Evolutionary conservation across 192 early-diverging fungal genomes (phyloP).

Genomic region (Jimgerdemannia flammicorona): DNA sequence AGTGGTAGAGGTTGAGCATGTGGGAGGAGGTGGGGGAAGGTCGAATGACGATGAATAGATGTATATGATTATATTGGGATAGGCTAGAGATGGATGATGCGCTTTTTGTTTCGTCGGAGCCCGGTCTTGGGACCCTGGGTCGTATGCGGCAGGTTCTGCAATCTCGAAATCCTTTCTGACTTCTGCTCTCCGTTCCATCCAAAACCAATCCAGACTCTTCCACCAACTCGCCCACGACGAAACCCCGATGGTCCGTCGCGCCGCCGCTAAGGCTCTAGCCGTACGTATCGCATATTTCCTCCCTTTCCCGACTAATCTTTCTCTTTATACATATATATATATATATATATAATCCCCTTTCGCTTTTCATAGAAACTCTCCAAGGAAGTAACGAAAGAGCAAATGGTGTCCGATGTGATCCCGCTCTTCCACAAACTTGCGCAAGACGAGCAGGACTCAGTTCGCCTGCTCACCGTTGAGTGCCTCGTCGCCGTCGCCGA

Average conservation of each 20-base stretch:
- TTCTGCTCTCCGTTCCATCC: conserved; percentile 3
- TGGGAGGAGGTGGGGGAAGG: neutral
- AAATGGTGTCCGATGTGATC: conserved; percentile 82
- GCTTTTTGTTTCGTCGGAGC: too few species aligned
- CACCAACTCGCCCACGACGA: conserved; percentile 86
- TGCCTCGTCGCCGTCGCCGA: conserved; percentile 87
- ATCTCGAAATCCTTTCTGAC: neutral
- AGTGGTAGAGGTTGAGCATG: neutral
- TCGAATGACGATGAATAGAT: too few species aligned
- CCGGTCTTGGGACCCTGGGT: too few species aligned
- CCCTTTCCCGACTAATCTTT: too few species aligned
- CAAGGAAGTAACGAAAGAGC: conserved; percentile 66
- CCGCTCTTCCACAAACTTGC: conserved; percentile 86
- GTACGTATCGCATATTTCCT: conserved; percentile 40
- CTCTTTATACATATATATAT: conserved; percentile 4
- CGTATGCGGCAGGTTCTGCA: too few species aligned
- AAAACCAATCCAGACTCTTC: conserved; percentile 51
- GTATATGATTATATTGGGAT: too few species aligned
- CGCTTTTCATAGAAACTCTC: conserved; percentile 55
- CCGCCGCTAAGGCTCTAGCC: conserved; percentile 79
- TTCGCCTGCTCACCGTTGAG: conserved; percentile 92
- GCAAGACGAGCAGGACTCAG: conserved; percentile 91
- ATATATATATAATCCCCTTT: conserved; percentile 1
- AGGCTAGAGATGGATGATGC: too few species aligned
- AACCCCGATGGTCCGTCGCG: conserved; percentile 97